phyloP scores from a whole-genome alignment of 345 rosid genomes.

The Jatropha curcas region DNA sequence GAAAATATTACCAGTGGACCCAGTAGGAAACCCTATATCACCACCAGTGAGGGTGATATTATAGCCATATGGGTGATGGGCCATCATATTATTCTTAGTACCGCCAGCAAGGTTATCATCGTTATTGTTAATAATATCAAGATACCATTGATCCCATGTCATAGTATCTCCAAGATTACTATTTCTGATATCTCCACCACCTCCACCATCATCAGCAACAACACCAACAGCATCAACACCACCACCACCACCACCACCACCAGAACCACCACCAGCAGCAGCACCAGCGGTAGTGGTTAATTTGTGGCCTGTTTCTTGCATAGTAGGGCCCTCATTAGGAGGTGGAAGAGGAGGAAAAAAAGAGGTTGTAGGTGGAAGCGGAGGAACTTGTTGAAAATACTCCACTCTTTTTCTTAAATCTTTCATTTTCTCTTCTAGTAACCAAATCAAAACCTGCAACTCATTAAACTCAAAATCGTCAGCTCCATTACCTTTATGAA shows the following conservation, averaged over 20 bases:
- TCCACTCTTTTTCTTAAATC: constrained; percentile 20
- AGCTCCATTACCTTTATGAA: constrained; percentile 5
- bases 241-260: not conserved
- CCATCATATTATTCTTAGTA: not conserved
- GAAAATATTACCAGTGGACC: too few relatives aligned
- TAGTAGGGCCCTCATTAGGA: not conserved
- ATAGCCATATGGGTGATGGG: not conserved
- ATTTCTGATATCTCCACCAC: not conserved
- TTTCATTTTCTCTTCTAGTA: constrained; percentile 26
- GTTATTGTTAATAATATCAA: constrained; percentile 2
- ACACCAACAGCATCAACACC: too few relatives aligned
- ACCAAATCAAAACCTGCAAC: constrained; percentile 19
- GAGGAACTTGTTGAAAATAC: constrained; percentile 17
- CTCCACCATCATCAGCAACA: not conserved
- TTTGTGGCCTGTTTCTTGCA: not conserved
- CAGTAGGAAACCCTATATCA: not conserved
- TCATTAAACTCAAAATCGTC: constrained; percentile 16
- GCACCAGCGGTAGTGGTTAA: too few relatives aligned
- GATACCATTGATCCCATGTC: constrained; percentile 19
- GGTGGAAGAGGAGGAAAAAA: not conserved
- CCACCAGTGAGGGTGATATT: not conserved
- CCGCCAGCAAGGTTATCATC: not conserved
- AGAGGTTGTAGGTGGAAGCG: not conserved
- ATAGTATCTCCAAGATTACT: not conserved
- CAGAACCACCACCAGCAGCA: not conserved